Percentiles rank a stretch among this genome's conserved stretches.
Conservation (phyloP, 495 filamentous ascomycete species). For the Opeltia flavorubescens region DNA sequence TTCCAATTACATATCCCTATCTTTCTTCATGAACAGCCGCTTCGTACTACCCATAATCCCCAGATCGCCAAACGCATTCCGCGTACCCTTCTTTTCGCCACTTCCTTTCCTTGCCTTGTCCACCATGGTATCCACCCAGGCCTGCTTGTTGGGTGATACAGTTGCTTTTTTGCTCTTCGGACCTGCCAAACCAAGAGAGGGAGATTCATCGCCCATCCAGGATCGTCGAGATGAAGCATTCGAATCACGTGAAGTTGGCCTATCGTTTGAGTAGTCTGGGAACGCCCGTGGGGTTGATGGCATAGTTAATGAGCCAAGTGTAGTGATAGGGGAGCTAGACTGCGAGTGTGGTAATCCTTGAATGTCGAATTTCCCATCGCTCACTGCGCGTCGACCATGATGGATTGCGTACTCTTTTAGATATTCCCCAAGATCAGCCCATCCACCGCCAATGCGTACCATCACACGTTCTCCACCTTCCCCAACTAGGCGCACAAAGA, state of each 20-base stretch:
- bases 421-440: conserved; percentile 91
- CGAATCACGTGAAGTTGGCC: background rate
- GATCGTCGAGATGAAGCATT: background rate
- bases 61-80: conserved; percentile 9
- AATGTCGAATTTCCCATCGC: conserved; percentile 13
- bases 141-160: conserved; percentile 37
- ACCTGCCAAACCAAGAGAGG: conserved; percentile 32
- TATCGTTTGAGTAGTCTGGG: background rate
- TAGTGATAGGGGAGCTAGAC: background rate
- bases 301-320: background rate
- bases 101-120: conserved; percentile 11
- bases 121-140: conserved; percentile 26
- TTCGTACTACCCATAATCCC: conserved; percentile 15
- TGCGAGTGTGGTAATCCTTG: conserved; percentile 10
- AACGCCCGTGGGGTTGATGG: background rate
- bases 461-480: conserved; percentile 86
- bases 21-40: conserved; percentile 12
- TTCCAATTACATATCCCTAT: background rate
- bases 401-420: conserved; percentile 85
- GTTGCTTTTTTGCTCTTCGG: conserved; percentile 30
- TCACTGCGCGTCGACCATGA: conserved; percentile 44
- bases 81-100: conserved; percentile 5
- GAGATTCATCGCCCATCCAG: conserved; percentile 8
- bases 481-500: conserved; percentile 84
- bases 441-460: conserved; percentile 93